Percentiles rank a stretch among this genome's conserved stretches.
phyloP scores from a whole-genome alignment of 352 stramenopile genomes.

The Phytophthora meadii region DNA sequence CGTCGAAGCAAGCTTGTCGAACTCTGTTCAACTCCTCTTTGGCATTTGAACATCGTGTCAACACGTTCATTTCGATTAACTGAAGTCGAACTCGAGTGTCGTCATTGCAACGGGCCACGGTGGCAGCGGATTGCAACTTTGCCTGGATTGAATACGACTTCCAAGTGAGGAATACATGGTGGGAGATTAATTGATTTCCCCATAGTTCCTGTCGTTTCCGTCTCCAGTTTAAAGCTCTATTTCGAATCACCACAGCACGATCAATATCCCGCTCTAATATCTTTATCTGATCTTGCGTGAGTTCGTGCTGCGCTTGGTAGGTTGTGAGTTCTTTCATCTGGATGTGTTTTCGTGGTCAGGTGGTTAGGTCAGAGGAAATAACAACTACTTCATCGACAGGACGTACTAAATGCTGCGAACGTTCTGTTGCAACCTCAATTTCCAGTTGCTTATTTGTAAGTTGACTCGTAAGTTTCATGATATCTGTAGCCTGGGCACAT shows the following conservation, averaged over 20 bases:
- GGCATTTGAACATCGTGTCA: slow-evolving; percentile 14
- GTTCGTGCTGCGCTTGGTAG: slow-evolving; percentile 19
- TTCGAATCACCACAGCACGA: slow-evolving; percentile 36
- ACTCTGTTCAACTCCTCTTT: slow-evolving; percentile 12
- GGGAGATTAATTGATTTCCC: slow-evolving; percentile 5
- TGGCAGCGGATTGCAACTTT: not conserved
- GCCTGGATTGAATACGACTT: slow-evolving; percentile 20
- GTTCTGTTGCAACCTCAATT: slow-evolving; percentile 18
- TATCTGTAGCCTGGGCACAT: slow-evolving; percentile 25
- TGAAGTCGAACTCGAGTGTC: slow-evolving; percentile 19
- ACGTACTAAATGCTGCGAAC: slow-evolving; percentile 34
- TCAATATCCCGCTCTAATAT: slow-evolving; percentile 28
- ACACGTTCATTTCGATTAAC: slow-evolving; percentile 8
- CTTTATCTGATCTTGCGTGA: slow-evolving; percentile 22
- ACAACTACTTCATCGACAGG: not conserved
- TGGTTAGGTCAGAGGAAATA: not conserved
- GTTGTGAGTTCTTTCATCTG: slow-evolving; percentile 38
- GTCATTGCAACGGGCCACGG: slow-evolving; percentile 15
- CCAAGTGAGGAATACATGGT: slow-evolving; percentile 40
- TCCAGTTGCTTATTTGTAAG: slow-evolving; percentile 41
- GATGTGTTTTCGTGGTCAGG: not conserved
- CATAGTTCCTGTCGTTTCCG: slow-evolving; percentile 22
- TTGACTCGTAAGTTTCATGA: slow-evolving; percentile 20
- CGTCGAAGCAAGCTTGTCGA: slow-evolving; percentile 16
- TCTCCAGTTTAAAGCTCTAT: slow-evolving; percentile 46